Conservation (phyloP, 768 basidiomycete species). For the Phylloporus sp. region DNA sequence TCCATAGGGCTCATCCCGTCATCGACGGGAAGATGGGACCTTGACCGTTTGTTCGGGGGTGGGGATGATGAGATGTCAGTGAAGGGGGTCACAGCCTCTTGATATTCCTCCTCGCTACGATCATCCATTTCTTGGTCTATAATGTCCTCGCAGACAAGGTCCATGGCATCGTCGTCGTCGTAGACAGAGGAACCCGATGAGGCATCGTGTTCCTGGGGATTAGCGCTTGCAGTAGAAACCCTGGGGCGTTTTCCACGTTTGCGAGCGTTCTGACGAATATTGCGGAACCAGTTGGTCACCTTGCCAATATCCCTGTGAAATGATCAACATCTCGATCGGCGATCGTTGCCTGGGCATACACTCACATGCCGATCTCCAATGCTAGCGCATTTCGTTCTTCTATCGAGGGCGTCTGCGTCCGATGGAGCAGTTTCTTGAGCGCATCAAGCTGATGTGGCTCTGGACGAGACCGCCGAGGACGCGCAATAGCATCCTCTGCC, state of each 20-base stretch:
- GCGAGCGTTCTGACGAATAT: constrained; percentile 75
- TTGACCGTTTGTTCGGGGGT: constrained; percentile 30
- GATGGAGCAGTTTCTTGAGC: constrained; percentile 63
- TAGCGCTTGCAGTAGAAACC: constrained; percentile 33
- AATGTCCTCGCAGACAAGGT: constrained; percentile 41
- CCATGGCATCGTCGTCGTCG: constrained; percentile 45
- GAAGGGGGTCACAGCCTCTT: constrained; percentile 72
- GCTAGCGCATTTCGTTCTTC: constrained; percentile 75
- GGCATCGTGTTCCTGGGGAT: constrained; percentile 45
- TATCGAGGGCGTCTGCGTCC: constrained; percentile 71
- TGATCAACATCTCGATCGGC: constrained; percentile 10
- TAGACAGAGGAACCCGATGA: constrained; percentile 51
- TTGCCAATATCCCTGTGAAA: constrained; percentile 67
- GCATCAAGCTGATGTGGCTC: constrained; percentile 76
- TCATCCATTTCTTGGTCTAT: constrained; percentile 49
- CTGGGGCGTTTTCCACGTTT: constrained; percentile 59
- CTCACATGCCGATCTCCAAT: constrained; percentile 73
- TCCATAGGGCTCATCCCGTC: constrained; percentile 31
- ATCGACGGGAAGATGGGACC: constrained; percentile 29
- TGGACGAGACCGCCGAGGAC: constrained; percentile 71
- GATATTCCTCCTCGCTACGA: constrained; percentile 65
- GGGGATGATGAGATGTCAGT: constrained; percentile 47
- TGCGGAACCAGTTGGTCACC: constrained; percentile 88
- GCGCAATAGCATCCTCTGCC: constrained; percentile 36
- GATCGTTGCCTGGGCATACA: constrained; percentile 7